Base-by-base conservation (phyloP, 2,329 filamentous ascomycete genomes). In the Epichloe amarillans region DNA sequence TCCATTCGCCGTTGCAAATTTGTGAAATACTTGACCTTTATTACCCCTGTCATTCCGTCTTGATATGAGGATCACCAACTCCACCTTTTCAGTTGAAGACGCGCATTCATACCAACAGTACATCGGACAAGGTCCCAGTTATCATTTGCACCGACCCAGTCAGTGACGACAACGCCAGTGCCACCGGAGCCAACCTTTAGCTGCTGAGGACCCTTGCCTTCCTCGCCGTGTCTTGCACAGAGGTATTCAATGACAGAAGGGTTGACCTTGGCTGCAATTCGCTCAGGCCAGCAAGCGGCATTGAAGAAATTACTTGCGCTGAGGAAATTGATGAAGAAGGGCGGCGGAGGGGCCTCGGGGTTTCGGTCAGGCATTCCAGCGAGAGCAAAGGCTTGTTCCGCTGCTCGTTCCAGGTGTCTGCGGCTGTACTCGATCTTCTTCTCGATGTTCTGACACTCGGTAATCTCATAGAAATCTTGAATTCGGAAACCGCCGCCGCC, bases 271-370 rank as follows among this genome's bases (percentile, higher is more conserved):
- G 81, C 83, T 1, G 93, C 91, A 64, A 98, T 88, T 61, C 80
- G 84, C 66, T 95, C 90, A 0, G 93, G 93, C 93, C 93, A 98
- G 67, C 89, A 95, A 50, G 80, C 82, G 1, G 84, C 74, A 57
- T 88, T 90, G 82, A 91, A 97, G 72, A 97, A 97, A 70, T 96
- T 96, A 66, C 85, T 91, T 1, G 84, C 93, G 58, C 78, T 88
- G 55, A 96, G 67, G 64, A 96, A 97, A 67, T 97, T 98, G 66
- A 97, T 72, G 60, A 86, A 95, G 58, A 96, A 76, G 1, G 88
- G 88, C 15, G 72, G 72, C 23, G 61, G 55, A 7, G 52, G 68
- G 38, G 63, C 57, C 33, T 57, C 58, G 8, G 60, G 54, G 21
- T 58, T 57, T 50, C 64, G 57, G 30, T 55, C 57, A 1, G 58